A percentile compares a stretch with the other conserved stretches of the same genome.
These are phyloP conservation scores for Tolypocladium nubicola DNA, from an alignment of 2,329 filamentous ascomycete genomes.

Conservation along the genomic window DNA sequence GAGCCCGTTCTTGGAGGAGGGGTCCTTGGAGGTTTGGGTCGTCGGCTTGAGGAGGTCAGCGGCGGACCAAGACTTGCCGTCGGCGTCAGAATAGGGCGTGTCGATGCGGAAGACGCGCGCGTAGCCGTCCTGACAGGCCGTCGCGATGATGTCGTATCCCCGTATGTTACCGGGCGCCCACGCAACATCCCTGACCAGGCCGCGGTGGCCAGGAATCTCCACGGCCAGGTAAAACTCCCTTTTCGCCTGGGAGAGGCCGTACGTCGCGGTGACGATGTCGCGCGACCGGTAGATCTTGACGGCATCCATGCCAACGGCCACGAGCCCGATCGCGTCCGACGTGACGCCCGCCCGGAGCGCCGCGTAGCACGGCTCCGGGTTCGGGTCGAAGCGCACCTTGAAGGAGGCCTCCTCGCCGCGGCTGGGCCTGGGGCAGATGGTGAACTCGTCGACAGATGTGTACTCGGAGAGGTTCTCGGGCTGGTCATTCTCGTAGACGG, in stretches of 20 bases:
- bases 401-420: constrained; percentile 83
- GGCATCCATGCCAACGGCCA: constrained; percentile 75
- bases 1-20: constrained; percentile 19
- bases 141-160: constrained; percentile 83
- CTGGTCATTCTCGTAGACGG: constrained; percentile 75
- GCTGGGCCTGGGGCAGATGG: constrained; percentile 57
- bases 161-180: constrained; percentile 90
- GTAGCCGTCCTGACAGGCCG: constrained; percentile 84
- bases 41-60: constrained; percentile 30
- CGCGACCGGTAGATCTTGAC: constrained; percentile 76
- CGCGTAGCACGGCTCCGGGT: constrained; percentile 68
- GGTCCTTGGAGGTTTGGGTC: constrained; percentile 12
- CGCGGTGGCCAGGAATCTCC: constrained; percentile 61
- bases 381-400: constrained; percentile 78
- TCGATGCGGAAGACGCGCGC: constrained; percentile 80
- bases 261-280: constrained; percentile 40
- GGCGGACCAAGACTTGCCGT: constrained; percentile 39
- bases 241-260: constrained; percentile 43
- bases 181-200: constrained; percentile 74
- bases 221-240: constrained; percentile 80
- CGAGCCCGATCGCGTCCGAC: constrained; percentile 65
- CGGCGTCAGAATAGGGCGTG: constrained; percentile 39
- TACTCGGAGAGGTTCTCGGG: constrained; percentile 74
- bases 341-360: constrained; percentile 74
- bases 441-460: constrained; percentile 63